Base-by-base conservation (phyloP, 495 filamentous ascomycete genomes). In the Penicillium samsonianum region DNA sequence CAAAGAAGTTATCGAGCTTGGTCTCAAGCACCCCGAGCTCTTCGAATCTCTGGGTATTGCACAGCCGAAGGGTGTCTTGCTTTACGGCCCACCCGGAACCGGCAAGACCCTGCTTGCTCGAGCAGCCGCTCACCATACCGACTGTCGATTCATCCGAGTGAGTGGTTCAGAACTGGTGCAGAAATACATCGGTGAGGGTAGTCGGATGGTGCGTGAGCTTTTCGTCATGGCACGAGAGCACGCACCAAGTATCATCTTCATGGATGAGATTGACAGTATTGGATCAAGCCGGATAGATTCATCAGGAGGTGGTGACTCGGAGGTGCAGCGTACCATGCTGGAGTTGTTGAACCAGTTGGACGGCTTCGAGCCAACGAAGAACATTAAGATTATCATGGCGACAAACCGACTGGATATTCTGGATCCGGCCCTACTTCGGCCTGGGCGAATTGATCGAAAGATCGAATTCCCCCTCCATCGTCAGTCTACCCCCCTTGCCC, bases 381-480 rank as follows among this genome's bases (percentile, higher is more conserved):
- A 97, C 73, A 98, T 99, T 84, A 99, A 99, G 73, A 93, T 99
- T 68, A 93, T 99, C 76, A 98, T 98, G 94, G 94, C 94, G 20
- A 99, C 94, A 14, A 99, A 99, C 73, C 88, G 94, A 68, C 82
- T 98, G 44, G 94, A 99, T 69, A 98, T 98, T 63, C 83, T 99
- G 25, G 94, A 99, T 72, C 94, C 94, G 0, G 94, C 94, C 7
- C 80, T 99, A 38, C 80, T 99, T 58, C 87, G 94, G 37, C 95
- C 95, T 14, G 94, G 94, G 23, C 90, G 94, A 54, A 98, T 99
- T 72, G 94, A 99, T 80, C 83, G 94, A 62, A 99, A 99, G 82
- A 99, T 99, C 67, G 94, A 99, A 74, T 99, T 99, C 76, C 94
- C 6, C 95, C 95, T 16, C 94, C 94, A 67, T 96, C 92, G 68